phyloP scores from a whole-genome alignment of 2,329 filamentous ascomycete genomes.

The Colletotrichum camelliae region DNA sequence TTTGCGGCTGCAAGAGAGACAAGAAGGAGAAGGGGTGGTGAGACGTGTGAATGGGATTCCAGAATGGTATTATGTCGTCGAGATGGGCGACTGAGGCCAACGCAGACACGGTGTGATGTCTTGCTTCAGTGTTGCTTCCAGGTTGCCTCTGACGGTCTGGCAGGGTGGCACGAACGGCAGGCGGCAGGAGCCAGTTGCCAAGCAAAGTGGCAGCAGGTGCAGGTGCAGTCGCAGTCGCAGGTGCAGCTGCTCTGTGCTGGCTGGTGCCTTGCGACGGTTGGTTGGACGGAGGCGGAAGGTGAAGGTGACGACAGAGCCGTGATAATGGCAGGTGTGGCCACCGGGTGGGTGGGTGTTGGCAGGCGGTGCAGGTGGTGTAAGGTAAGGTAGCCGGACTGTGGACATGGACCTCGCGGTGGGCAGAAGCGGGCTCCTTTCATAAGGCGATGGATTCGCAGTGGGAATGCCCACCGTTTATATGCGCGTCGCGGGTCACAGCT shows the following conservation, averaged over 20 bases:
- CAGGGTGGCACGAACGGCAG: neutral
- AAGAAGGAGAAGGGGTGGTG: neutral
- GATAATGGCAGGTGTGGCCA: slow-evolving; percentile 8
- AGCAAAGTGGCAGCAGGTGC: neutral
- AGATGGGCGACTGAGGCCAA: neutral
- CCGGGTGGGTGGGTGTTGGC: neutral
- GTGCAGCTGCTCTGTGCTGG: neutral
- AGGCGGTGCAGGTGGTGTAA: neutral
- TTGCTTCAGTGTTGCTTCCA: neutral
- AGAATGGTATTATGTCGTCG: neutral
- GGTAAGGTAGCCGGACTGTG: neutral
- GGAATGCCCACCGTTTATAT: slow-evolving; percentile 56
- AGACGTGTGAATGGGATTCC: neutral
- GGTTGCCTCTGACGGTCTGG: neutral
- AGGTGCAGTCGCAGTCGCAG: neutral
- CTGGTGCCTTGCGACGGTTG: neutral
- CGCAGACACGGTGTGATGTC: neutral
- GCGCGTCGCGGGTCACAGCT: slow-evolving; percentile 37
- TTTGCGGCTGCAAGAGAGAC: neutral
- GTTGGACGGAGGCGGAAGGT: neutral
- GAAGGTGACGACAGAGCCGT: neutral
- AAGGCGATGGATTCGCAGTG: slow-evolving; percentile 32
- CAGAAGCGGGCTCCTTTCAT: slow-evolving; percentile 4
- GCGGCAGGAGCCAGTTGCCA: neutral
- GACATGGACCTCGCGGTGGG: neutral